Evolutionary conservation across 352 stramenopile species (phyloP).

Genomic region (Aphanomyces stellatus): DNA sequence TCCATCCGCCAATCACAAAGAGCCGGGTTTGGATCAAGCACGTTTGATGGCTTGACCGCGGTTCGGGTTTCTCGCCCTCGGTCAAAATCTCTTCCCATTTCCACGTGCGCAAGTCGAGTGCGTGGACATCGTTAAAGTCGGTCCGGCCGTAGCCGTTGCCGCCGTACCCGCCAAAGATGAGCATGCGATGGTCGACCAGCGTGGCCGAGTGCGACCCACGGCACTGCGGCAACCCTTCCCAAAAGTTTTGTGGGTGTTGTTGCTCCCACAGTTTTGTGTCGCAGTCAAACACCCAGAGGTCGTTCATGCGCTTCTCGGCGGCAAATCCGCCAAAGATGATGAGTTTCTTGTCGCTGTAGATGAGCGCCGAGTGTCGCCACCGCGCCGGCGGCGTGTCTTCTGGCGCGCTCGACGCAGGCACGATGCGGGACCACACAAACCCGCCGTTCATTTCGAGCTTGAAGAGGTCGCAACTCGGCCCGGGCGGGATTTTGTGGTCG

Average conservation of each 20-base stretch:
- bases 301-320: constrained; percentile 90
- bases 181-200: constrained; percentile 84
- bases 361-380: constrained; percentile 77
- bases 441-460: constrained; percentile 87
- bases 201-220: constrained; percentile 88
- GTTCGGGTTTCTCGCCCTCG: constrained; percentile 85
- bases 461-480: constrained; percentile 91
- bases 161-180: constrained; percentile 96
- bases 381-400: constrained; percentile 59
- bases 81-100: constrained; percentile 85
- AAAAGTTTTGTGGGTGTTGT: constrained; percentile 79
- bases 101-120: constrained; percentile 85
- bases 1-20: constrained; percentile 95
- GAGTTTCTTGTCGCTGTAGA: constrained; percentile 75
- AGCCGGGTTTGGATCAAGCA: constrained; percentile 86
- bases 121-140: constrained; percentile 94
- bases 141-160: constrained; percentile 89
- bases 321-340: constrained; percentile 94
- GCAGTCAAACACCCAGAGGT: constrained; percentile 95
- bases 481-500: constrained; percentile 85
- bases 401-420: constrained; percentile 26
- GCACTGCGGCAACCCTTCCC: constrained; percentile 84
- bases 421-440: constrained; percentile 65
- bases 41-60: constrained; percentile 90
- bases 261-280: constrained; percentile 90